Evolutionary conservation across 805 yeast genomes (phyloP).

Genomic region (Barnettozyma populi): DNA sequence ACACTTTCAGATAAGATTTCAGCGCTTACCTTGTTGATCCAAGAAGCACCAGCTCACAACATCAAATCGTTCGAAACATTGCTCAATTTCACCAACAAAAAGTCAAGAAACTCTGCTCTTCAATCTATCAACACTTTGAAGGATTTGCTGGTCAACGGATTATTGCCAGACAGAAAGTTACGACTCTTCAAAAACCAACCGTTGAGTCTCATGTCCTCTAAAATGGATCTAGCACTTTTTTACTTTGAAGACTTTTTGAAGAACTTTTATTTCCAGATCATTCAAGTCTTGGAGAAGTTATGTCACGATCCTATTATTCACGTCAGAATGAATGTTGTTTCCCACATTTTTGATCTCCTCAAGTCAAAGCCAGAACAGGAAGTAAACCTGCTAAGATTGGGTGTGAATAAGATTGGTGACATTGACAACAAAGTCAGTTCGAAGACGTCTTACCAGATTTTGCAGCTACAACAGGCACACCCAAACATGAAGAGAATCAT

Average conservation of each 20-base stretch:
- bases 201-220: slow-evolving; percentile 38
- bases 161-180: slow-evolving; percentile 82
- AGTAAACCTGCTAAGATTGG: slow-evolving; percentile 78
- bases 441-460: slow-evolving; percentile 73
- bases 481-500: slow-evolving; percentile 92
- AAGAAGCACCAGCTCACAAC: slow-evolving; percentile 93
- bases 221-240: slow-evolving; percentile 60
- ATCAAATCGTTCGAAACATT: slow-evolving; percentile 77
- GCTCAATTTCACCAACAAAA: slow-evolving; percentile 76
- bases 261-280: slow-evolving; percentile 63
- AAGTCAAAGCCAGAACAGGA: slow-evolving; percentile 95
- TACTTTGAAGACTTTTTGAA: slow-evolving; percentile 90
- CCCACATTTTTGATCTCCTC: slow-evolving; percentile 74
- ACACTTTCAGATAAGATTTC: slow-evolving; percentile 92
- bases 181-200: slow-evolving; percentile 73
- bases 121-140: slow-evolving; percentile 86
- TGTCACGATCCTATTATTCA: slow-evolving; percentile 90
- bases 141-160: slow-evolving; percentile 80
- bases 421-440: slow-evolving; percentile 86
- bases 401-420: slow-evolving; percentile 93
- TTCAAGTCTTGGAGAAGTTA: slow-evolving; percentile 70
- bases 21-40: slow-evolving; percentile 85
- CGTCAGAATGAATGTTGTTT: slow-evolving; percentile 72
- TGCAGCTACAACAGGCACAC: slow-evolving; percentile 81
- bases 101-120: slow-evolving; percentile 87